These are phyloP conservation scores for Epithemia pelagica DNA, from an alignment of 108 stramenopile species.

Conservation along the genomic window DNA sequence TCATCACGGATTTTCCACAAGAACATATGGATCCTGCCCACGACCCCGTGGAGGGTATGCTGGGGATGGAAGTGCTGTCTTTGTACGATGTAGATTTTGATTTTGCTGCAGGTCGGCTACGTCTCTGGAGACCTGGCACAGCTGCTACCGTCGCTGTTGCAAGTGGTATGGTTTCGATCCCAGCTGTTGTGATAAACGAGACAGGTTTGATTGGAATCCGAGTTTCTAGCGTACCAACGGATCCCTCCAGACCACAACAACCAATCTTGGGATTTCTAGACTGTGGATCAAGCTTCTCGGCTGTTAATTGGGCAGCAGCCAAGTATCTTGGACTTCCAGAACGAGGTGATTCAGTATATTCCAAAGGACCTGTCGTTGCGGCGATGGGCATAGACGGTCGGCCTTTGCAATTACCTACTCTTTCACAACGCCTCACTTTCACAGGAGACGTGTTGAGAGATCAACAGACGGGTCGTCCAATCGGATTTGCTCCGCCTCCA, in stretches of 20 bases:
- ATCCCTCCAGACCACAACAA: conserved; percentile 16
- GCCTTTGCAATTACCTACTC: conserved; percentile 43
- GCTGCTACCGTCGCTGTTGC: conserved; percentile 14
- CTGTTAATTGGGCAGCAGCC: conserved; percentile 65
- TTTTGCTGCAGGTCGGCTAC: conserved; percentile 49
- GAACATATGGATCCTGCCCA: conserved; percentile 74
- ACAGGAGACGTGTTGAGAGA: conserved; percentile 40
- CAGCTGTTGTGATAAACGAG: conserved; percentile 67
- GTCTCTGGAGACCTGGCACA: conserved; percentile 56
- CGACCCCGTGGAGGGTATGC: conserved; percentile 77
- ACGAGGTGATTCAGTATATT: conserved; percentile 25
- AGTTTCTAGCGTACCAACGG: conserved; percentile 15
- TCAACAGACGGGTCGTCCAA: conserved; percentile 17
- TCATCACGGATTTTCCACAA: conserved; percentile 72
- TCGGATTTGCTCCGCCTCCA: conserved; percentile 49
- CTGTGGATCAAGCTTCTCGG: conserved; percentile 64
- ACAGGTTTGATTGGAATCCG: conserved; percentile 64
- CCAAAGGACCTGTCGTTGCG: conserved; percentile 34
- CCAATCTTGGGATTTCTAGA: conserved; percentile 67
- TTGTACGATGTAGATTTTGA: conserved; percentile 76
- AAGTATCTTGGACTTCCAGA: conserved; percentile 46
- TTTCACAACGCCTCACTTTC: conserved; percentile 37
- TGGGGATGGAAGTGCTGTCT: conserved; percentile 69
- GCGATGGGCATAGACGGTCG: conserved; percentile 69
- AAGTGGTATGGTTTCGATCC: conserved; percentile 33